phyloP scores from a whole-genome alignment of 345 rosid genomes.

The Balakata baccata region DNA sequence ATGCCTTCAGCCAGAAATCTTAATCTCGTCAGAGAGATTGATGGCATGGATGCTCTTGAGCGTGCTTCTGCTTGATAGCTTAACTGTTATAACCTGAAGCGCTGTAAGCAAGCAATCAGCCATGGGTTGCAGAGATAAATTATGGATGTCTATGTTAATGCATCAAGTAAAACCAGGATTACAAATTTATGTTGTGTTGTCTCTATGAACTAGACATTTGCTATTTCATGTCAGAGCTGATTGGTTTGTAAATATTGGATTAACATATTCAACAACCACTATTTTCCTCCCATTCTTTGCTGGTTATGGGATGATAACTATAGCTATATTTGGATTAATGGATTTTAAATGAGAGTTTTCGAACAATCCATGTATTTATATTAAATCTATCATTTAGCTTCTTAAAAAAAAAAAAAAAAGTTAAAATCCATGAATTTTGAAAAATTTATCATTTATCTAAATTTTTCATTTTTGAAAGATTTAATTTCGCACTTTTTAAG shows the following conservation, averaged over 20 bases:
- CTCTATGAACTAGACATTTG: slow-evolving; percentile 5
- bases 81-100: neutral
- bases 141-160: neutral
- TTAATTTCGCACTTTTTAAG: too few species aligned
- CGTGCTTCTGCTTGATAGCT: slow-evolving; percentile 43
- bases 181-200: neutral
- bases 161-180: neutral
- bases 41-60: slow-evolving; percentile 27
- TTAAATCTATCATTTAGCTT: too few species aligned
- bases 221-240: neutral
- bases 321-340: too few species aligned
- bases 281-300: too few species aligned
- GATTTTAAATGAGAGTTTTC: too few species aligned
- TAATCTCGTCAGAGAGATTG: slow-evolving; percentile 47
- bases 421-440: too few species aligned
- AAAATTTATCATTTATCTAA: too few species aligned
- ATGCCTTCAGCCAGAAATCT: slow-evolving; percentile 77
- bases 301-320: too few species aligned
- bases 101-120: neutral
- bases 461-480: too few species aligned
- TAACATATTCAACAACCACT: too few species aligned
- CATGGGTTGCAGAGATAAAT: neutral
- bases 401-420: too few species aligned
- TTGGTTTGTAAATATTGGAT: neutral
- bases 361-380: too few species aligned